These are phyloP conservation scores for Candida ficus DNA, from an alignment of 805 yeast species.

Conservation along the genomic window DNA sequence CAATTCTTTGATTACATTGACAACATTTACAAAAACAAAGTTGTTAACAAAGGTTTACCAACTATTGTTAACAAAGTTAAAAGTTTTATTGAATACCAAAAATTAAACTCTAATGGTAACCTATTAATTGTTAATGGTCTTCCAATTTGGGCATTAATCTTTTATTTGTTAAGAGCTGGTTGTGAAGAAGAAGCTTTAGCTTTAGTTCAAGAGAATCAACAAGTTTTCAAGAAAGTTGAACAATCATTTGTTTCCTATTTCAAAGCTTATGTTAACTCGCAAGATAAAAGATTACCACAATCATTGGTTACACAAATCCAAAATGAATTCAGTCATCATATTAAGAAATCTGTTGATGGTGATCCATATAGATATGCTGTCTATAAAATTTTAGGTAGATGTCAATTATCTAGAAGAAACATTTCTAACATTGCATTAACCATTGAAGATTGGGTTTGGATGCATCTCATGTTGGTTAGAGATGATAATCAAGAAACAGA, in stretches of 20 bases:
- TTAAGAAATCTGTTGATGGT: constrained; percentile 58
- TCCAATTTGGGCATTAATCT: constrained; percentile 93
- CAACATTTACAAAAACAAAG: constrained; percentile 50
- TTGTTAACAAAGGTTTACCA: constrained; percentile 60
- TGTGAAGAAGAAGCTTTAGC: constrained; percentile 71
- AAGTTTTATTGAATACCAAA: constrained; percentile 48
- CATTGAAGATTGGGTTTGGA: constrained; percentile 96
- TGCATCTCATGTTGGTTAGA: constrained; percentile 71
- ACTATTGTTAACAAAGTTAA: constrained; percentile 67
- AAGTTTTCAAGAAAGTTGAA: constrained; percentile 78
- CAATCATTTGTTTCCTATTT: constrained; percentile 77
- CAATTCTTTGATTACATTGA: constrained; percentile 79
- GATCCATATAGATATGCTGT: constrained; percentile 91
- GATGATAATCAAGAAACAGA: constrained; percentile 44
- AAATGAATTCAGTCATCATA: constrained; percentile 79
- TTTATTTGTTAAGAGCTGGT: constrained; percentile 82
- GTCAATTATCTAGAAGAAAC: constrained; percentile 59
- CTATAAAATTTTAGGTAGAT: constrained; percentile 89
- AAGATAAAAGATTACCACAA: constrained; percentile 51
- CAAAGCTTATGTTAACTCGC: constrained; percentile 57
- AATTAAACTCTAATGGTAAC: constrained; percentile 40
- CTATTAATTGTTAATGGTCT: constrained; percentile 68
- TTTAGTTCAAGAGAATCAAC: constrained; percentile 56
- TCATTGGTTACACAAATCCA: constrained; percentile 66
- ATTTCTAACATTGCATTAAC: constrained; percentile 67